Evolutionary conservation across 2,329 filamentous ascomycete species (phyloP).

Genomic region (Parafenestella ontariensis): DNA sequence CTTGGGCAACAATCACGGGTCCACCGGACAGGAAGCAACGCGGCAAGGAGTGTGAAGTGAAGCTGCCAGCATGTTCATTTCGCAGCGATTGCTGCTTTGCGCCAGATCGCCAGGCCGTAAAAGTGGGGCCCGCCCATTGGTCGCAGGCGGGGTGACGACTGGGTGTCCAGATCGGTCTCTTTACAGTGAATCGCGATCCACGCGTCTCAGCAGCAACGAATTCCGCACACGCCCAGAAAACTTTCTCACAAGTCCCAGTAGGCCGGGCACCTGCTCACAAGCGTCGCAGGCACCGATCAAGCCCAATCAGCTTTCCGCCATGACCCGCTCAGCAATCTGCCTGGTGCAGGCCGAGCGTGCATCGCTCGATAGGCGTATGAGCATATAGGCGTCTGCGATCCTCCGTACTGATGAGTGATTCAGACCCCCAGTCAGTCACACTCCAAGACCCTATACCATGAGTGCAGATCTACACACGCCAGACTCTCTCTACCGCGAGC

Average conservation of each 20-base stretch:
- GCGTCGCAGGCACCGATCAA: slow-evolving; percentile 4
- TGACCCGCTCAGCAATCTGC: slow-evolving; percentile 5
- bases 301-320: slow-evolving; percentile 17
- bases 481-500: slow-evolving; percentile 12
- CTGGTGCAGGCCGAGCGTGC: slow-evolving; percentile 6
- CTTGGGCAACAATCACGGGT: neutral
- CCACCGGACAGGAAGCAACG: neutral
- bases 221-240: slow-evolving; percentile 5
- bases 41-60: neutral
- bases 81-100: neutral
- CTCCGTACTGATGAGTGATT: slow-evolving; percentile 14
- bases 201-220: slow-evolving; percentile 2
- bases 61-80: neutral
- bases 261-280: slow-evolving; percentile 1
- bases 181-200: slow-evolving; percentile 3
- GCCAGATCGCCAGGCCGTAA: neutral
- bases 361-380: slow-evolving; percentile 15
- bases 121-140: neutral
- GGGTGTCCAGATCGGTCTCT: slow-evolving; percentile 7
- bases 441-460: slow-evolving; percentile 18
- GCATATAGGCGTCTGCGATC: slow-evolving; percentile 22
- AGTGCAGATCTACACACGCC: slow-evolving; percentile 16
- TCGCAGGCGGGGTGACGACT: neutral
- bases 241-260: slow-evolving; percentile 4
- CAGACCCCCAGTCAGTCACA: slow-evolving; percentile 11